Base-by-base conservation (phyloP, 768 basidiomycete species). In the Trametes sanguinea region DNA sequence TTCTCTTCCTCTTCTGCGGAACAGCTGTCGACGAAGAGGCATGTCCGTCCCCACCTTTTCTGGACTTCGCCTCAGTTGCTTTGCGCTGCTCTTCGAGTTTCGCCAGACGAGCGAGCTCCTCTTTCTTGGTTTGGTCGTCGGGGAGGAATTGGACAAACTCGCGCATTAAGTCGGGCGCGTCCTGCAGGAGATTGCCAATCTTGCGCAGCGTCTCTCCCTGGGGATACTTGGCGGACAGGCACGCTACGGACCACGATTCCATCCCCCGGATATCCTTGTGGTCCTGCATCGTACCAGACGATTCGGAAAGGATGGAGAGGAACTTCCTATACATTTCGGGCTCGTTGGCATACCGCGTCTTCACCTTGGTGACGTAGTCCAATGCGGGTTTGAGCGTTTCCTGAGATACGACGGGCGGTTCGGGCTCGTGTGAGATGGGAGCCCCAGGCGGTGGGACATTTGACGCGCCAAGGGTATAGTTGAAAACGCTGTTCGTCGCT, bases 331-430 rank as follows among this genome's bases (percentile, higher is more conserved):
- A 94, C 4, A 90, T 94, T 14, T 94, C 93, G 0, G 92, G 84
- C 64, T 96, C 92, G 57, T 76, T 73, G 30, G 74, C 72, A 75
- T 93, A 97, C 14, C 94, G 87, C 61, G 90, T 88, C 74, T 97
- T 98, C 75, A 98, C 97, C 76, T 94, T 94, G 76, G 95, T 94
- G 35, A 99, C 94, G 67, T 96, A 98, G 68, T 93, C 87, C 59
- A 98, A 88, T 0, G 97, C 97, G 86, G 76, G 88, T 66, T 87
- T 85, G 44, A 90, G 84, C 27, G 68, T 68, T 43, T 65, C 58
- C 50, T 64, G 55, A 27, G 61, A 42, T 17, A 67, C 56, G 22
- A 53, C 44, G 14, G 47, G 39, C 22, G 40, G 33, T n/a, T 51
- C 62, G 10, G 61, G 37, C 14, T 60, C 59, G 4, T 51, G 57